phyloP scores from a whole-genome alignment of 306 rosid genomes.

The Cicer bijugum region DNA sequence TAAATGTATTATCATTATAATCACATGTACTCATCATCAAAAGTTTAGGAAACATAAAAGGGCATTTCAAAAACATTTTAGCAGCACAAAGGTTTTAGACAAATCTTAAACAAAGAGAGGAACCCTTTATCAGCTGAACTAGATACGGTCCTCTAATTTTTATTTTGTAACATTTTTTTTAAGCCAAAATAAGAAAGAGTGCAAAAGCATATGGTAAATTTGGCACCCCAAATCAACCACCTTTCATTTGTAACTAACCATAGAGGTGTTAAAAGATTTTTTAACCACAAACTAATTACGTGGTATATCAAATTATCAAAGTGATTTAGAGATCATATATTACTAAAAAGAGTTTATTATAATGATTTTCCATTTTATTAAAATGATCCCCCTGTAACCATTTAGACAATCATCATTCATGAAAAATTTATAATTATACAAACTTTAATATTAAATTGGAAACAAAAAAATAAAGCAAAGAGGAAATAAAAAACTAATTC shows the following conservation, averaged over 20 bases:
- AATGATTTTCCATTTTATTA: too few relatives aligned
- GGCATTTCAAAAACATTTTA: slow-evolving; percentile 38
- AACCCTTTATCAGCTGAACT: background rate
- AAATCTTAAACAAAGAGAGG: slow-evolving; percentile 23
- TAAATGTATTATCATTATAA: slow-evolving; percentile 37
- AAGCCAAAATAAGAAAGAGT: background rate
- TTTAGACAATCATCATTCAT: background rate
- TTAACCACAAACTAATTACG: background rate
- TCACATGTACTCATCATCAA: slow-evolving; percentile 35
- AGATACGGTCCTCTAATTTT: too few relatives aligned
- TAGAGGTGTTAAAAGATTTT: background rate
- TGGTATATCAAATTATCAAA: background rate
- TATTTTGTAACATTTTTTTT: too few relatives aligned
- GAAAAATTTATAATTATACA: background rate
- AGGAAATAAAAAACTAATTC: background rate
- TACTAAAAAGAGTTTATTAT: background rate
- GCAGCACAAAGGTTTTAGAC: slow-evolving; percentile 30
- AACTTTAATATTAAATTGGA: background rate
- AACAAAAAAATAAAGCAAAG: background rate
- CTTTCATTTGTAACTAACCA: background rate
- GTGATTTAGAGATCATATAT: background rate
- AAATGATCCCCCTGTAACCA: background rate
- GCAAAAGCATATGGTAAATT: background rate
- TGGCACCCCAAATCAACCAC: background rate
- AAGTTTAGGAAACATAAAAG: slow-evolving; percentile 32